Conservation (phyloP, 306 rosid genomes). For the Vigna angularis region DNA sequence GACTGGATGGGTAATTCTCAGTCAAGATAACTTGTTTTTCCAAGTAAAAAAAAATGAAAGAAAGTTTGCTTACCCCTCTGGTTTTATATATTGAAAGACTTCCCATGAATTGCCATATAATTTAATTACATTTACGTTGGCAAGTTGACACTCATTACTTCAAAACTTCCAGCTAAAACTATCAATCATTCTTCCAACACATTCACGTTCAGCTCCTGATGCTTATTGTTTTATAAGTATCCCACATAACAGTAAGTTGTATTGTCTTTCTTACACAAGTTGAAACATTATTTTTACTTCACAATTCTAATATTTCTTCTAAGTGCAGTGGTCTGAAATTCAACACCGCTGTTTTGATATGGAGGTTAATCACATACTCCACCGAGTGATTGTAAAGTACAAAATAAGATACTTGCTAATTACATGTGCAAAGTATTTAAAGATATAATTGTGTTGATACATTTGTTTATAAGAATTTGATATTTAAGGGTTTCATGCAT, state of each 20-base stretch:
- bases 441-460: conserved; percentile 10
- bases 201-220: conserved; percentile 60
- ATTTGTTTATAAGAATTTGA: not conserved
- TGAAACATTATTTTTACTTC: not conserved
- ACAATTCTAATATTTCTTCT: conserved; percentile 14
- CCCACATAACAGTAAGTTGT: no score
- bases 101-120: no score
- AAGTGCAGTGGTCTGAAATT: conserved; percentile 55
- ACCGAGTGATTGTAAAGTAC: conserved; percentile 1
- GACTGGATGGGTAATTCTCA: not conserved
- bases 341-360: not conserved
- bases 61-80: not conserved
- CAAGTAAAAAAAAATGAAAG: conserved; percentile 6
- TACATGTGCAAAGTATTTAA: not conserved
- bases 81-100: not conserved
- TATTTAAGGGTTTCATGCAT: not conserved
- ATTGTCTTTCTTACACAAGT: no score
- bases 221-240: conserved; percentile 3
- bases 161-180: not conserved
- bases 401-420: not conserved
- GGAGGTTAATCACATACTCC: not conserved
- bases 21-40: conserved; percentile 9
- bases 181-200: not conserved
- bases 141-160: not conserved
- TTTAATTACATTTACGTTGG: no score